Conservation (phyloP, 371 early-diverging fungal genomes). For the Zychaea mexicana region DNA sequence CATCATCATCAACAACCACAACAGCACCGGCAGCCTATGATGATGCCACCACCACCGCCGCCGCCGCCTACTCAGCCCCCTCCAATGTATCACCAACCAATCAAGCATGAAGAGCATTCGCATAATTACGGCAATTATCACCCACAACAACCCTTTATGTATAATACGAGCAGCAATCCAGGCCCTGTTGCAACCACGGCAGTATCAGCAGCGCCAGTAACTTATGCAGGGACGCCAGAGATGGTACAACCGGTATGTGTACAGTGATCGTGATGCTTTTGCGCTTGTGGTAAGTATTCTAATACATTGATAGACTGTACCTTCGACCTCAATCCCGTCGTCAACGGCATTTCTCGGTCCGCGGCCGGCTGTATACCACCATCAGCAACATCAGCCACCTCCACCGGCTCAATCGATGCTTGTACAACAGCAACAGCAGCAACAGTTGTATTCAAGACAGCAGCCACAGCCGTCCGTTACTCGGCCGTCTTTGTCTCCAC, state of each 20-base stretch:
- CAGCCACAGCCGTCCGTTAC: conserved; percentile 1
- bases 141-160: conserved; percentile 2
- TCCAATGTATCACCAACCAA: conserved; percentile 3
- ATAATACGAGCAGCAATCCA: neutral
- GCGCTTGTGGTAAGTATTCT: neutral
- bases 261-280: neutral
- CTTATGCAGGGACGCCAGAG: neutral
- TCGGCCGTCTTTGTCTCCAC: conserved; percentile 9
- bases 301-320: neutral
- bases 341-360: conserved; percentile 4
- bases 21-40: neutral
- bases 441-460: neutral
- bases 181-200: neutral
- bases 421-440: conserved; percentile 8
- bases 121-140: neutral
- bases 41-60: conserved; percentile 7
- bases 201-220: neutral
- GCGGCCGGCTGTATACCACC: conserved; percentile 13
- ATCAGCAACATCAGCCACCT: conserved; percentile 12
- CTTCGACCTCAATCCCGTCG: neutral
- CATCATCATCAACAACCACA: conserved; percentile 10
- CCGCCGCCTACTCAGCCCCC: conserved; percentile 3
- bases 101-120: neutral
- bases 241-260: neutral
- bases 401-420: conserved; percentile 11